Evolutionary conservation across 768 basidiomycete species (phyloP).

Genomic region (Hygrophorus russula): DNA sequence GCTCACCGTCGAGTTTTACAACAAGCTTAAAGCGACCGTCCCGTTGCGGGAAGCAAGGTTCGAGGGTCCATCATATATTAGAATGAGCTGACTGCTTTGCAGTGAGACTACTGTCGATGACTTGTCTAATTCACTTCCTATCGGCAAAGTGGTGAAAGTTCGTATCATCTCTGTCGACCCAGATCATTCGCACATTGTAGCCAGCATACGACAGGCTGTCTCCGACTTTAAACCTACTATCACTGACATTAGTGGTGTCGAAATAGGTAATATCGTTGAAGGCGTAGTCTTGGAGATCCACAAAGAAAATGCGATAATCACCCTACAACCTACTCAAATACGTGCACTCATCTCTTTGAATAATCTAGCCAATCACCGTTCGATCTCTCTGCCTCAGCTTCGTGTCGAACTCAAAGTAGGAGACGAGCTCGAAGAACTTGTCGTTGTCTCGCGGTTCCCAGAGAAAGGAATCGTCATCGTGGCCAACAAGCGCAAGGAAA

Average conservation of each 20-base stretch:
- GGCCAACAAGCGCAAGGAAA: constrained; percentile 56
- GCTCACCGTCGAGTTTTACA: constrained; percentile 84
- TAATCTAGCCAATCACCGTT: constrained; percentile 75
- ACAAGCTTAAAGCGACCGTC: constrained; percentile 74
- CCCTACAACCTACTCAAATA: constrained; percentile 55
- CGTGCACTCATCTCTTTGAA: constrained; percentile 81
- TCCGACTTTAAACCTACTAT: constrained; percentile 35
- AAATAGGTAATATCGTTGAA: constrained; percentile 64
- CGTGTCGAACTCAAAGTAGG: constrained; percentile 52
- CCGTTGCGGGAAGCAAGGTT: constrained; percentile 78
- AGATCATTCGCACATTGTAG: constrained; percentile 56
- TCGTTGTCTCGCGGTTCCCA: constrained; percentile 81
- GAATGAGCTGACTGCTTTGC: constrained; percentile 4
- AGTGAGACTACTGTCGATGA: constrained; percentile 59
- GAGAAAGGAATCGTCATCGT: constrained; percentile 85
- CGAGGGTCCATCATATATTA: constrained; percentile 8
- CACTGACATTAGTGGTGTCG: constrained; percentile 59
- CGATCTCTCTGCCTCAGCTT: constrained; percentile 53
- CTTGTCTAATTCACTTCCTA: constrained; percentile 51
- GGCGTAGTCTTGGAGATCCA: constrained; percentile 75
- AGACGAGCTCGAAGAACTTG: constrained; percentile 62
- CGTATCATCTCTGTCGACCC: constrained; percentile 57
- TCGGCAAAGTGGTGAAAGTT: constrained; percentile 80
- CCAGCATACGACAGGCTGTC: constrained; percentile 77
- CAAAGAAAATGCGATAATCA: constrained; percentile 71